A percentile compares a stretch with the other conserved stretches of the same genome.
Evolutionary conservation across 2,329 filamentous ascomycete genomes (phyloP).

Genomic region (Xylariaceae sp.): DNA sequence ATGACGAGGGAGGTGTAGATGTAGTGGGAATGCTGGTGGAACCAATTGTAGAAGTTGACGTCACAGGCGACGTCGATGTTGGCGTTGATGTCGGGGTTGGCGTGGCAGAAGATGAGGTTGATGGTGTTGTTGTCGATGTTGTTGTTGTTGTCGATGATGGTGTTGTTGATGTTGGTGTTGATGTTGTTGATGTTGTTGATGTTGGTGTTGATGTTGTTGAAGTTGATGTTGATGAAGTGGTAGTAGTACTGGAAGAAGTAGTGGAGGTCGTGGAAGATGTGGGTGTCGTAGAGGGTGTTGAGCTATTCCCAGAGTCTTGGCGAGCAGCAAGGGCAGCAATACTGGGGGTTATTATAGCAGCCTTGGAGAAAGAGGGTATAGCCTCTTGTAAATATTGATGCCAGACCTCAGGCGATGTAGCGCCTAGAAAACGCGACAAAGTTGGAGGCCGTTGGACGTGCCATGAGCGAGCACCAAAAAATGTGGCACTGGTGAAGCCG

Average conservation of each 20-base stretch:
- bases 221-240: conserved; percentile 9
- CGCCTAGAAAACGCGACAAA: conserved; percentile 53
- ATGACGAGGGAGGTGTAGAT: not conserved
- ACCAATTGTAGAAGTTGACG: conserved; percentile 2
- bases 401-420: conserved; percentile 55
- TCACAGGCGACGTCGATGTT: conserved; percentile 8
- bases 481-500: conserved; percentile 33
- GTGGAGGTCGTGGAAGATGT: conserved; percentile 10
- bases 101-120: not conserved
- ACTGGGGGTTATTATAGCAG: too few species aligned
- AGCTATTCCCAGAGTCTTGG: conserved; percentile 38
- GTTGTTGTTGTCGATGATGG: conserved; percentile 12
- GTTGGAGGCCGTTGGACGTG: conserved; percentile 21
- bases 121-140: not conserved
- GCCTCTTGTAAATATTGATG: too few species aligned
- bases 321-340: conserved; percentile 64
- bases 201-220: conserved; percentile 7
- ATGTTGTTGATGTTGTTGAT: conserved; percentile 18
- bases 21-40: conserved; percentile 1
- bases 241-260: conserved; percentile 10
- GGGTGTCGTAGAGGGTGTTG: conserved; percentile 23
- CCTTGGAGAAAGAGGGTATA: too few species aligned
- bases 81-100: conserved; percentile 6
- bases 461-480: conserved; percentile 19
- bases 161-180: conserved; percentile 18